Evolutionary conservation across 192 early-diverging fungal species (phyloP).

Genomic region (Rhizoclosmatium sp.): DNA sequence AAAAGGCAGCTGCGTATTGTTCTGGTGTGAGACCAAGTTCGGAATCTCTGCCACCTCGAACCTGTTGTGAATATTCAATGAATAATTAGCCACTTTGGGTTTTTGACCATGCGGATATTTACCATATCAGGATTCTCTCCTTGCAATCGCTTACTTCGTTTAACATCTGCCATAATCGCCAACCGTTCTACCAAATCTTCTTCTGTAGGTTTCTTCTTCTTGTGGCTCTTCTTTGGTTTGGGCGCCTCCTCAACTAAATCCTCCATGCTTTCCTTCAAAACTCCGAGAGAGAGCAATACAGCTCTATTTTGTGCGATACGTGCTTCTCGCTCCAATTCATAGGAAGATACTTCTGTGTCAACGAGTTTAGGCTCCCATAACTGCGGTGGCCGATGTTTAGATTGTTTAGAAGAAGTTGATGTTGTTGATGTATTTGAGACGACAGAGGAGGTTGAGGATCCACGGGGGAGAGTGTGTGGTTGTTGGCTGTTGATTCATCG

Average conservation of each 20-base stretch:
- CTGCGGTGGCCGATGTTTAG: conserved; percentile 17
- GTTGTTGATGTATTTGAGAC: background rate
- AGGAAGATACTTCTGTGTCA: conserved; percentile 24
- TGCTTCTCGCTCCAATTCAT: conserved; percentile 38
- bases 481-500: background rate
- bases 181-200: background rate
- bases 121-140: conserved; percentile 13
- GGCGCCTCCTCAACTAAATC: background rate
- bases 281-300: conserved; percentile 6
- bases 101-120: background rate
- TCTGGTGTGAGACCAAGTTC: conserved; percentile 18
- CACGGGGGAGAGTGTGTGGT: background rate
- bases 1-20: background rate
- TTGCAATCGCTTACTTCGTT: conserved; percentile 21
- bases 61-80: background rate
- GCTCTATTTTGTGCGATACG: conserved; percentile 33
- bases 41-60: conserved; percentile 7
- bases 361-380: conserved; percentile 26
- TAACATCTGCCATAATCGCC: conserved; percentile 6
- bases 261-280: conserved; percentile 25
- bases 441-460: background rate
- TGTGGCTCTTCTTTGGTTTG: conserved; percentile 10
- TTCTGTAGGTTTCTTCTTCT: background rate
- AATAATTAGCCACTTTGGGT: background rate
- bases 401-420: background rate